phyloP scores from a whole-genome alignment of 2,329 filamentous ascomycete genomes.

The Aspergillus versicolor region DNA sequence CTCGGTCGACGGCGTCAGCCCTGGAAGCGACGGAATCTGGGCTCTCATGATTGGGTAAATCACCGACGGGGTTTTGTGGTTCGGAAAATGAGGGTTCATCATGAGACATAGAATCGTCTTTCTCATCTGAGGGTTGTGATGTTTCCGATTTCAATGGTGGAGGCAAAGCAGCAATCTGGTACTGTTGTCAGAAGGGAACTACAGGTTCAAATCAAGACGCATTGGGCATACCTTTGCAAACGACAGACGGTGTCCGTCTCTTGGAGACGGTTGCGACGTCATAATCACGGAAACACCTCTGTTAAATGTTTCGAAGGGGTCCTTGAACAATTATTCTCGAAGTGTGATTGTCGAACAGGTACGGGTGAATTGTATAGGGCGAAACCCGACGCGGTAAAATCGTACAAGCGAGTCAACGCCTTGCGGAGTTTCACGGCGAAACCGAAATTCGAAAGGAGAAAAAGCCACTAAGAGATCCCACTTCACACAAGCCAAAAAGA shows the following conservation, averaged over 20 bases:
- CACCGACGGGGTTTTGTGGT: conserved; percentile 19
- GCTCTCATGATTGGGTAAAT: conserved; percentile 20
- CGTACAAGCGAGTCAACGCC: conserved; percentile 22
- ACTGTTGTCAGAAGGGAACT: conserved; percentile 19
- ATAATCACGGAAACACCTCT: conserved; percentile 24
- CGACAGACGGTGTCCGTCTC: conserved; percentile 51
- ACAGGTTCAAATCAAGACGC: not conserved
- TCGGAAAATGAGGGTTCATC: conserved; percentile 19
- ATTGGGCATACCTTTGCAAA: conserved; percentile 70
- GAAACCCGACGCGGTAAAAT: conserved; percentile 21
- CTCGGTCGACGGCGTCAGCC: conserved; percentile 21
- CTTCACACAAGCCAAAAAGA: conserved; percentile 44
- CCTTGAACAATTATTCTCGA: conserved; percentile 10
- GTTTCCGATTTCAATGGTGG: conserved; percentile 29
- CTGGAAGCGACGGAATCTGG: conserved; percentile 18
- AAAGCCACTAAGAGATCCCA: conserved; percentile 40
- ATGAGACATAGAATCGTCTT: conserved; percentile 22
- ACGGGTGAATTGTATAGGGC: conserved; percentile 20
- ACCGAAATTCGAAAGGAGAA: conserved; percentile 33
- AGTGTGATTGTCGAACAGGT: conserved; percentile 15
- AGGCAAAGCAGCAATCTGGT: conserved; percentile 46
- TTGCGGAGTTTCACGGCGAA: conserved; percentile 25
- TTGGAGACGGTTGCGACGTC: conserved; percentile 31
- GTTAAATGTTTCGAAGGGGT: conserved; percentile 3
- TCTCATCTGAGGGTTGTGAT: conserved; percentile 26